phyloP scores from a whole-genome alignment of 1,139 yeast species.

The Debaryomyces fabryi region DNA sequence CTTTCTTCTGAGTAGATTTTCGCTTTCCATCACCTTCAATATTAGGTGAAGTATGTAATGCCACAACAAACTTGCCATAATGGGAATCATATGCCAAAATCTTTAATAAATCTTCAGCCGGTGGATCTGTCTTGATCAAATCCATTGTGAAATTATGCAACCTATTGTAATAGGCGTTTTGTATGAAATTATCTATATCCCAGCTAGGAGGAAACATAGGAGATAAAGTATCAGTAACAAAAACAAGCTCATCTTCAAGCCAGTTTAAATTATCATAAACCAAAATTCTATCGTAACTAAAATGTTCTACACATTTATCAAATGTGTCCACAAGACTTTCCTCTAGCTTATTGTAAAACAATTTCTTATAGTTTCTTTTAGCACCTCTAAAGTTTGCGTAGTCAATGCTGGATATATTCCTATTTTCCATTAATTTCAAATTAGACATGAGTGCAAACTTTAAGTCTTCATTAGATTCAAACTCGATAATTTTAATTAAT shows the following conservation, averaged over 20 bases:
- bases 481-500: constrained; percentile 73
- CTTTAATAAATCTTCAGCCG: constrained; percentile 61
- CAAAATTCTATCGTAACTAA: constrained; percentile 52
- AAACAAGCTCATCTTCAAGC: constrained; percentile 77
- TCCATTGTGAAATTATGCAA: constrained; percentile 64
- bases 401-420: constrained; percentile 23
- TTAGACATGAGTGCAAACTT: constrained; percentile 56
- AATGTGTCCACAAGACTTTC: constrained; percentile 68
- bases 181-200: constrained; percentile 67
- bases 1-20: constrained; percentile 45
- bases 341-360: constrained; percentile 64
- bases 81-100: constrained; percentile 77
- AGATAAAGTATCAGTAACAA: constrained; percentile 61
- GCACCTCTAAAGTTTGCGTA: constrained; percentile 43
- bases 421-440: constrained; percentile 31
- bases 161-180: constrained; percentile 68
- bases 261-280: constrained; percentile 77
- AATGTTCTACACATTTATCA: constrained; percentile 63
- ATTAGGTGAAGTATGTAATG: constrained; percentile 25
- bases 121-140: constrained; percentile 72
- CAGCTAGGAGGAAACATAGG: constrained; percentile 70
- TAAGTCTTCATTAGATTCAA: constrained; percentile 78
- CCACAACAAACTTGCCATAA: constrained; percentile 47
- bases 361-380: constrained; percentile 64
- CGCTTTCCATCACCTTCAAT: constrained; percentile 34